phyloP scores from a whole-genome alignment of 2,329 filamentous ascomycete genomes.

The Botrytis fragariae region DNA sequence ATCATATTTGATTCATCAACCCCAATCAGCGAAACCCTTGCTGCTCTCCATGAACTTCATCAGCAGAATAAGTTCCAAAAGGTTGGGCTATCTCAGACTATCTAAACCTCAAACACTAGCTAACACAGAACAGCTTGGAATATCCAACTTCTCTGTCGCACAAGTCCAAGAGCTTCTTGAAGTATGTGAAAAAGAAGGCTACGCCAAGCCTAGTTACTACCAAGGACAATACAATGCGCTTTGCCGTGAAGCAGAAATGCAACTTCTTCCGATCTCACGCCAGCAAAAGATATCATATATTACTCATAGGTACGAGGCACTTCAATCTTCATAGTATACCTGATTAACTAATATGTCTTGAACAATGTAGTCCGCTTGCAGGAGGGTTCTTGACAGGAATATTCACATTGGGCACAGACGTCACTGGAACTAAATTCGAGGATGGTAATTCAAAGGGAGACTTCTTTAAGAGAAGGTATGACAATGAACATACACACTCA shows the following conservation, averaged over 20 bases:
- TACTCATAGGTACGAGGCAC: neutral
- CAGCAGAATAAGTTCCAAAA: conserved; percentile 7
- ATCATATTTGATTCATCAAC: neutral
- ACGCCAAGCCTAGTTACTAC: conserved; percentile 2
- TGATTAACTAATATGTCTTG: neutral
- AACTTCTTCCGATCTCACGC: neutral
- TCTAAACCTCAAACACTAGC: neutral
- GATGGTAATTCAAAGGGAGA: neutral
- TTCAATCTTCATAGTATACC: neutral
- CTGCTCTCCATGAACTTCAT: conserved; percentile 10
- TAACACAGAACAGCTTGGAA: neutral
- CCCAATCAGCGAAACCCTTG: neutral
- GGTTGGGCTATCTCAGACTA: neutral
- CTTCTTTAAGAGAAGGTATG: neutral
- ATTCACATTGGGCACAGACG: neutral
- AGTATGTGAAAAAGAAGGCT: neutral
- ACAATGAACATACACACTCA: neutral
- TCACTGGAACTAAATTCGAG: neutral
- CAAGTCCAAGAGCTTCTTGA: neutral
- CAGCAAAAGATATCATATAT: conserved; percentile 14
- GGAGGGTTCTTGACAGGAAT: neutral
- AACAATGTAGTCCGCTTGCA: neutral
- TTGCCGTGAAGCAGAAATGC: neutral
- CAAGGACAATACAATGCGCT: conserved; percentile 6
- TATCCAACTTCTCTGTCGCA: conserved; percentile 11